Base-by-base conservation (phyloP, 129 eudicot species). In the Helichrysum umbraculigerum region DNA sequence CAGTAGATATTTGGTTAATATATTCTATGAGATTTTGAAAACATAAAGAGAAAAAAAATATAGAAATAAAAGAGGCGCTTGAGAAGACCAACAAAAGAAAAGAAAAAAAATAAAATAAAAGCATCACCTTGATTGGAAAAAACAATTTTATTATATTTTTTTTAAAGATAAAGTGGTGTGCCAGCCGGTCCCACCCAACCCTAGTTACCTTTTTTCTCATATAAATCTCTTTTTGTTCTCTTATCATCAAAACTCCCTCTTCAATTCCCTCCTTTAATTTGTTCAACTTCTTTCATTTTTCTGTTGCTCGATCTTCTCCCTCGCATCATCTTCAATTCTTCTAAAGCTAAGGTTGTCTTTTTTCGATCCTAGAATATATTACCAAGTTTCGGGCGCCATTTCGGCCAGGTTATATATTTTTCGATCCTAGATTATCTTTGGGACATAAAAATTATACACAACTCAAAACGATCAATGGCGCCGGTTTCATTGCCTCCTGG, bases 401-500 rank as follows among this genome's bases (percentile, higher is more conserved):
- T n/a, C n/a, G n/a, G n/a, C n/a, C n/a, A n/a, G n/a, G n/a, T n/a
- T n/a, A n/a, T n/a, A n/a, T n/a, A n/a, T 59, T 41, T 72, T 52
- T 56, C 47, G 28, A 25, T 25, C 76, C 42, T 39, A n/a, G 9
- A 17, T 9, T 19, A n/a, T 16, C 70, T 63, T 35, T 10, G n/a
- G 62, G 28, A 68, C 39, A 28, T 29, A 51, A 16, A 16, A 17
- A 25, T 52, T 4, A 56, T 34, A 56, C 70, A 44, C 6, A 70
- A 2, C 17, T 8, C 47, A 35, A 4, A 35, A 35, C n/a, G 3
- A 69, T 65, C 20, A 33, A 92, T 92, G 98, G 87, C 98, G 30
- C 98, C 97, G 0, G 95, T 93, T 82, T 85, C 96, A 76, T 82
- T 93, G 88, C 98, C 98, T 69, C 98, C 98, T 0, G 98, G 98